A percentile compares a stretch with the other conserved stretches of the same genome.
Conservation (phyloP, 2,329 filamentous ascomycete genomes). For the Trichoderma simmonsii region DNA sequence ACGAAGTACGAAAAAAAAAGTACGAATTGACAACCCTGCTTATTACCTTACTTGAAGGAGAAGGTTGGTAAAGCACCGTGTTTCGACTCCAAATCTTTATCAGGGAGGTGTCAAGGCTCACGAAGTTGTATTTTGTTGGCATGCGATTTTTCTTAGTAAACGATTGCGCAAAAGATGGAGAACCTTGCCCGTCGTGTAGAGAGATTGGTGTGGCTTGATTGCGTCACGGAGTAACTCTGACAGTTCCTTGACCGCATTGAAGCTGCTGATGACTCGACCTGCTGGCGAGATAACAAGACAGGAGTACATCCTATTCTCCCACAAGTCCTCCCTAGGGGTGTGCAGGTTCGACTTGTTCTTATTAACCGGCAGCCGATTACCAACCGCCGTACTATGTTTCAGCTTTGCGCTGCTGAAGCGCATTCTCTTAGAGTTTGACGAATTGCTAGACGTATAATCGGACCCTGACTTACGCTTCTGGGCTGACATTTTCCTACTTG, state of each 20-base stretch:
- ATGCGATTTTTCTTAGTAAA: not conserved
- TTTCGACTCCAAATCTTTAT: not conserved
- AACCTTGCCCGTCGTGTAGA: constrained; percentile 3
- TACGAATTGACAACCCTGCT: too few species aligned
- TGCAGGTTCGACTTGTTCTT: constrained; percentile 12
- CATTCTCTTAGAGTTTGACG: not conserved
- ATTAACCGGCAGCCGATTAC: not conserved
- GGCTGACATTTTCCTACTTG: not conserved
- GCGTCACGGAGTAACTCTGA: constrained; percentile 16
- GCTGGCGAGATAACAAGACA: constrained; percentile 18
- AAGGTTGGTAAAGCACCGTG: not conserved
- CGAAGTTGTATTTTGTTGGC: not conserved
- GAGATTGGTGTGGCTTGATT: constrained; percentile 10
- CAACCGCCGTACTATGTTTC: not conserved
- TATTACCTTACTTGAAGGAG: not conserved
- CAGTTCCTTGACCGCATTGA: constrained; percentile 12
- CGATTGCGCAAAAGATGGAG: not conserved
- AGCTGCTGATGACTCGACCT: constrained; percentile 14
- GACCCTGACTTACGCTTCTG: not conserved
- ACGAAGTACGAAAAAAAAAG: too few species aligned
- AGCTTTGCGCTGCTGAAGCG: not conserved
- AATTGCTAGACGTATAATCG: not conserved
- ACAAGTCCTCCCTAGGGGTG: constrained; percentile 14
- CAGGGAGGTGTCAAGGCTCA: not conserved
- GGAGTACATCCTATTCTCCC: constrained; percentile 20